Base-by-base conservation (phyloP, 2,329 filamentous ascomycete species). In the Mycosphaerella sp. region DNA sequence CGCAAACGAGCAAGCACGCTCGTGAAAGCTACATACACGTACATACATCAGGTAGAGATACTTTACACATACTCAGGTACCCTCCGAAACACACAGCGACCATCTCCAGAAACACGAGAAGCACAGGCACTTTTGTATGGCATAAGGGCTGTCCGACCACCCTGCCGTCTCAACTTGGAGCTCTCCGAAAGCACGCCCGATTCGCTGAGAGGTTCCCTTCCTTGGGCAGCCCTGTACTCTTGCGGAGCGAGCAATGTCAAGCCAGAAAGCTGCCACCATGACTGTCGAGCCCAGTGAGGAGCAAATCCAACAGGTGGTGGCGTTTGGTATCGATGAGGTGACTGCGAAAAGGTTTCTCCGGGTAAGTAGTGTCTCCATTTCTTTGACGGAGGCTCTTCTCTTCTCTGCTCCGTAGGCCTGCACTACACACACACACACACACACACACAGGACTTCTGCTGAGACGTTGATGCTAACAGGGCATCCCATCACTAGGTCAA, bases 271-370 rank as follows among this genome's bases (percentile, higher is more conserved):
- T 14, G 62, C 62, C 10, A 62, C 53, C 41, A 67, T 67, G 62
- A 44, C 59, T 34, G 54, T 58, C 31, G 63, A 69, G 49, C 64
- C 66, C 5, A 56, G 48, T 32, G 48, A 61, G 14, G 62, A 63
- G 4, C 52, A 64, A 11, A 57, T 70, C 32, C 48, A 54, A 10
- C 44, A 51, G 48, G 45, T 70, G 6, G 55, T 59, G 23, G 55
- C 44, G 2, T 51, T 70, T 40, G 56, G 43, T 11, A 41, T n/a
- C 36, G 53, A 57, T 41, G 45, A 26, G 36, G 54, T 57, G 1
- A 61, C 55, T 8, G 67, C 67, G 4, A 53, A 57, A 12, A 53
- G 64, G 39, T 69, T 64, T 58, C 54, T 70, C 10, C 65, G 63
- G 58, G 67, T 67, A 46, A 46, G 59, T 51, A 8, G 14, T 9